Percentiles rank a stretch among this genome's conserved stretches.
Evolutionary conservation across 2,329 filamentous ascomycete species (phyloP).

Genomic region (Pseudogymnoascus sp.): DNA sequence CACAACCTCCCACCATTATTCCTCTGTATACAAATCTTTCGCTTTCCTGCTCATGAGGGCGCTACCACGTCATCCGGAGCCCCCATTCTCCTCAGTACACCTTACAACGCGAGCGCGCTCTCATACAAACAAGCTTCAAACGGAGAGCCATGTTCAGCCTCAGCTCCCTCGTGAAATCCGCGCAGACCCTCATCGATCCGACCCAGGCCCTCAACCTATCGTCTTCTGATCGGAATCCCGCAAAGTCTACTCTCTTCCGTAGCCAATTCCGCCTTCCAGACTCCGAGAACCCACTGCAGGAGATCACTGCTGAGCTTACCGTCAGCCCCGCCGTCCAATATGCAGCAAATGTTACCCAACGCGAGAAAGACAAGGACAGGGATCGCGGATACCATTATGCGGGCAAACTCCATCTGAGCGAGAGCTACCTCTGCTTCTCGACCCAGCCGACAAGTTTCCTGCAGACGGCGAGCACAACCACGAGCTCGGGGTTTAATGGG

Average conservation of each 20-base stretch:
- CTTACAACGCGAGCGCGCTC: not conserved
- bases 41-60: not conserved
- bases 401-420: slow-evolving; percentile 87
- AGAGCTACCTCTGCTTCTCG: slow-evolving; percentile 93
- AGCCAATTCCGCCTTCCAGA: slow-evolving; percentile 92
- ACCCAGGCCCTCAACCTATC: slow-evolving; percentile 68
- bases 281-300: slow-evolving; percentile 86
- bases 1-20: not conserved
- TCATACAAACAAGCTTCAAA: slow-evolving; percentile 10
- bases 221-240: slow-evolving; percentile 71
- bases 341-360: slow-evolving; percentile 53
- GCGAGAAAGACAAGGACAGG: slow-evolving; percentile 58
- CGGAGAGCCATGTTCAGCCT: slow-evolving; percentile 52
- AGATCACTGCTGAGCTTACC: slow-evolving; percentile 93
- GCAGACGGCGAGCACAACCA: slow-evolving; percentile 68
- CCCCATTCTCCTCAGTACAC: slow-evolving; percentile 1
- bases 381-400: slow-evolving; percentile 80
- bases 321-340: slow-evolving; percentile 55
- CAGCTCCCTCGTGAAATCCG: slow-evolving; percentile 86
- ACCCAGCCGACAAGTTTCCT: slow-evolving; percentile 86
- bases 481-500: slow-evolving; percentile 79
- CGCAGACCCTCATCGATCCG: slow-evolving; percentile 89
- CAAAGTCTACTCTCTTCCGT: slow-evolving; percentile 88
- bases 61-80: not conserved
- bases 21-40: not conserved